These are phyloP conservation scores for Mucor lusitanicus DNA, from an alignment of 371 early-diverging fungal species.

Conservation along the genomic window DNA sequence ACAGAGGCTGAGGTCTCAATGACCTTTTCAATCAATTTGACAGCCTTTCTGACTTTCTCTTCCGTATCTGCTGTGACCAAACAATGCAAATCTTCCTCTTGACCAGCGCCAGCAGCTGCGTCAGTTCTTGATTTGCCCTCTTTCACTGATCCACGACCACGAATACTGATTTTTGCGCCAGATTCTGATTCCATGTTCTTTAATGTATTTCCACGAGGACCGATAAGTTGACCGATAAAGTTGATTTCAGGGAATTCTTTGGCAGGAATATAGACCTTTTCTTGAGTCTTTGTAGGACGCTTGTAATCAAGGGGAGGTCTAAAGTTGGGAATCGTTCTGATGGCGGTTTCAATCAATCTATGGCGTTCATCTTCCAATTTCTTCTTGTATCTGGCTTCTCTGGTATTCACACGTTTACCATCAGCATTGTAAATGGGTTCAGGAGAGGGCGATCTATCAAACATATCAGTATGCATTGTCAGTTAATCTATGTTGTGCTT, in stretches of 20 bases:
- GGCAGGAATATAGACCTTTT: slow-evolving; percentile 95
- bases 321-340: slow-evolving; percentile 78
- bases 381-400: slow-evolving; percentile 89
- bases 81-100: slow-evolving; percentile 95
- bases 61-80: slow-evolving; percentile 88
- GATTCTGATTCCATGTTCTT: slow-evolving; percentile 94
- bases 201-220: slow-evolving; percentile 95
- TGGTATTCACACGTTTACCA: slow-evolving; percentile 94
- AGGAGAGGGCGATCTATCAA: slow-evolving; percentile 87
- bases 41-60: slow-evolving; percentile 85
- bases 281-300: slow-evolving; percentile 77
- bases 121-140: slow-evolving; percentile 87
- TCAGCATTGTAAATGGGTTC: slow-evolving; percentile 90
- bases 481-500: background rate
- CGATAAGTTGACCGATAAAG: slow-evolving; percentile 96
- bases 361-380: slow-evolving; percentile 95
- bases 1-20: slow-evolving; percentile 93
- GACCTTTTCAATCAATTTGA: slow-evolving; percentile 87
- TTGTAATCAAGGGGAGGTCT: slow-evolving; percentile 92
- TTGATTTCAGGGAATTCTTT: slow-evolving; percentile 96
- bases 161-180: slow-evolving; percentile 94
- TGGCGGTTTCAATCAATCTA: slow-evolving; percentile 80
- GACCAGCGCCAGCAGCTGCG: slow-evolving; percentile 69
- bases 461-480: background rate
- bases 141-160: slow-evolving; percentile 96